Conservation (phyloP, 2,329 filamentous ascomycete genomes). For the Trichophyton mentagrophytes region DNA sequence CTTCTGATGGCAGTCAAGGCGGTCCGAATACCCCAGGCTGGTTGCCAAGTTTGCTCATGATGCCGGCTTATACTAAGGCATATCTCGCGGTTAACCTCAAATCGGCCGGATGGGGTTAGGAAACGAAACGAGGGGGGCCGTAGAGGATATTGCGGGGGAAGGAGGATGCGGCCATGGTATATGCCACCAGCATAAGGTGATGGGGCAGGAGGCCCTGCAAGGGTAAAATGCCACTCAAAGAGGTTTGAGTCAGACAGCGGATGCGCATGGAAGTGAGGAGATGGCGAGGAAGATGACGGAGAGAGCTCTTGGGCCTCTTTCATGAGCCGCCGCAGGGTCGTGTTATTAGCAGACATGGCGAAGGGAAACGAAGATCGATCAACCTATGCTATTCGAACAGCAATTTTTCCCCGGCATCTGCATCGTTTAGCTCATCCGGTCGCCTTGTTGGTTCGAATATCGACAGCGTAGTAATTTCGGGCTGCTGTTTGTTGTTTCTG, state of each 20-base stretch:
- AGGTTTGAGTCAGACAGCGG: constrained; percentile 73
- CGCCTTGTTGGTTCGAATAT: neutral
- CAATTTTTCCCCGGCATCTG: neutral
- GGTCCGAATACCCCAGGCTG: constrained; percentile 90
- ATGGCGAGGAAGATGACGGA: constrained; percentile 56
- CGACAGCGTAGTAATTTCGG: neutral
- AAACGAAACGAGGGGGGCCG: constrained; percentile 94
- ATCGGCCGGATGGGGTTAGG: constrained; percentile 77
- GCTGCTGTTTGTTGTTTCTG: neutral
- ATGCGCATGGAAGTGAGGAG: constrained; percentile 69
- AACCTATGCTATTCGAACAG: neutral
- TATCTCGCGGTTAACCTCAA: constrained; percentile 94
- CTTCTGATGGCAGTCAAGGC: constrained; percentile 65
- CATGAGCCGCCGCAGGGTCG: constrained; percentile 36
- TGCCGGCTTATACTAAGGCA: constrained; percentile 88
- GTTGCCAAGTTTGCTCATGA: constrained; percentile 98
- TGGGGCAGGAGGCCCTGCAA: constrained; percentile 69
- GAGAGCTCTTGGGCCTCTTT: constrained; percentile 85
- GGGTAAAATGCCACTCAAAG: constrained; percentile 98
- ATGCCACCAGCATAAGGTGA: constrained; percentile 69
- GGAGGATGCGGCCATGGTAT: constrained; percentile 89
- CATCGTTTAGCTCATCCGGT: neutral
- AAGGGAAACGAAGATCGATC: neutral
- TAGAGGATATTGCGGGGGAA: constrained; percentile 80
- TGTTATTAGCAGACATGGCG: constrained; percentile 15